Evolutionary conservation across 148 eudicot species (phyloP), one percentile per base, ranked within the genome.

Genomic region (Vaccinium myrtillus): DNA sequence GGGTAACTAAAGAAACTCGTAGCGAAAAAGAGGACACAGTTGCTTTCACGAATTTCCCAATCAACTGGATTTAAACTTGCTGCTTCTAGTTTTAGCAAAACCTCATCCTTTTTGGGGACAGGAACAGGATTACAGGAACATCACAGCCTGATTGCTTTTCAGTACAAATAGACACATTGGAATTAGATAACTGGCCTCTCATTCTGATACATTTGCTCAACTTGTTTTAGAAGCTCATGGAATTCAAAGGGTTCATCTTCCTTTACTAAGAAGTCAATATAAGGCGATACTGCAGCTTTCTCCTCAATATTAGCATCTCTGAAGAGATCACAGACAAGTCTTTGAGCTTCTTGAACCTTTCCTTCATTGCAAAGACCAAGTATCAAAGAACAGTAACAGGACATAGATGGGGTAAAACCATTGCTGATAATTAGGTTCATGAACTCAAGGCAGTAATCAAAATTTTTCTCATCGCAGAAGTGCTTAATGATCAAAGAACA

Each of bases 61-160:
- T 95, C 98, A 86, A 91, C 13, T 11, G 98, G 98, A 87, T 95
- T 94, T 32, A 95, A 63, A 79, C 92, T 90, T 46, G 89, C 88
- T 58, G 98, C 98, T 88, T 94, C 98, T 83, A 95, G 73, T 82
- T 94, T 95, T 6, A 95, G 50, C 83, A 94, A 86, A 79, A 94
- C 90, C 80, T 93, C 96, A 87, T 86, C 93, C 67, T 88, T 86
- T 63, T 84, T 89, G 5, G 98, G 98, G 94, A 71, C 88, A 80
- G 98, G 98, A 79, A 93, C 81, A 71, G 30, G 30, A 30, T 30
- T 30, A 30, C 30, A 30, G 96, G 91, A 84, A 90, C 86, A 86
- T 95, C 58, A 90, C 46, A 27, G 30, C 61, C 30, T 51, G 61
- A 43, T 78, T 51, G 59, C 16, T 79, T 55, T 58, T 79, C 8